phyloP scores from a whole-genome alignment of 345 rosid species.

The Brassica carinata region DNA sequence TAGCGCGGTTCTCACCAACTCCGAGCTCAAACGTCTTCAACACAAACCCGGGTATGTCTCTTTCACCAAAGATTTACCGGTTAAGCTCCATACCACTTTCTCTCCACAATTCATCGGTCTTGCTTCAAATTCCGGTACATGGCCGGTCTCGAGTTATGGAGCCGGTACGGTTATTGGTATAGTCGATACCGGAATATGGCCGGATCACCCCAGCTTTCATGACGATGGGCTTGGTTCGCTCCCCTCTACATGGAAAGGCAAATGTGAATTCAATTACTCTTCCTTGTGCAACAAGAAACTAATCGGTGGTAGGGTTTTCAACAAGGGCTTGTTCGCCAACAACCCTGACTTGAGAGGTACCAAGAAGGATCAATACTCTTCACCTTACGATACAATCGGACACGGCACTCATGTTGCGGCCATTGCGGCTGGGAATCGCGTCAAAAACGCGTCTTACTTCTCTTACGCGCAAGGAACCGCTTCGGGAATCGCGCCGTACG shows the following conservation, averaged over 20 bases:
- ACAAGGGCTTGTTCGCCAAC: conserved; percentile 42
- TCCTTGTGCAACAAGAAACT: conserved; percentile 52
- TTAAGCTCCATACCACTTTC: conserved; percentile 39
- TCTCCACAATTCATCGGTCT: conserved; percentile 40
- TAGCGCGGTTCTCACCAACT: conserved; percentile 42
- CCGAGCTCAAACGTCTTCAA: conserved; percentile 46
- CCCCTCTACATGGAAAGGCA: conserved; percentile 50
- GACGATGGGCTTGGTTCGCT: conserved; percentile 36
- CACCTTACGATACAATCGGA: conserved; percentile 44
- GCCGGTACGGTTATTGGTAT: conserved; percentile 40
- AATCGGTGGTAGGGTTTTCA: conserved; percentile 47
- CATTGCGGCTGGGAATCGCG: conserved; percentile 52
- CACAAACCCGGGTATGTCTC: conserved; percentile 43
- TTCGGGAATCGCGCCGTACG: conserved; percentile 47
- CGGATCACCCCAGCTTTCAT: conserved; percentile 40
- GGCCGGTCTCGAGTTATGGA: conserved; percentile 41
- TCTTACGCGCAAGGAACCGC: conserved; percentile 54
- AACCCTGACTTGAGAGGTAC: conserved; percentile 25
- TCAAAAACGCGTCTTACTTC: conserved; percentile 44
- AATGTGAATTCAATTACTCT: conserved; percentile 47
- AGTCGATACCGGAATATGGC: conserved; percentile 53
- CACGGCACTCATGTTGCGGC: conserved; percentile 62
- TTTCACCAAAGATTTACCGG: conserved; percentile 32
- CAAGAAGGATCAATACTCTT: conserved; percentile 20
- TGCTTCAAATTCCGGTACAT: conserved; percentile 27